These are phyloP conservation scores for Sugiyamaella chiloensis DNA, from an alignment of 805 yeast genomes.

Conservation along the genomic window DNA sequence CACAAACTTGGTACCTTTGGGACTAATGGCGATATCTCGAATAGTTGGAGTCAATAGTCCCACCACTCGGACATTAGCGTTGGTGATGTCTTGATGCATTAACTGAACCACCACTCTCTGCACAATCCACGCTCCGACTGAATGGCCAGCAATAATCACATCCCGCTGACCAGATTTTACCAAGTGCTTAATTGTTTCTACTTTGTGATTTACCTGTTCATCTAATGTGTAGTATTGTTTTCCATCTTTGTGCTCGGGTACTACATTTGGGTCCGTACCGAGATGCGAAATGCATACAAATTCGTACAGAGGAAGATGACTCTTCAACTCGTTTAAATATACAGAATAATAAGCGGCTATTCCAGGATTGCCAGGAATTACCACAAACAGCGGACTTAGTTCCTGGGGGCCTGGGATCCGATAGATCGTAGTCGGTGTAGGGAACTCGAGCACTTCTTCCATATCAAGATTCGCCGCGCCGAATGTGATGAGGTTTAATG, in stretches of 20 bases:
- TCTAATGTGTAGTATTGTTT: conserved; percentile 34
- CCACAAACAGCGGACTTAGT: conserved; percentile 43
- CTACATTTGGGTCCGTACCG: conserved; percentile 43
- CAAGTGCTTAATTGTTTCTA: conserved; percentile 44
- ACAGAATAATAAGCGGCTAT: conserved; percentile 60
- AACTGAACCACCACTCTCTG: conserved; percentile 47
- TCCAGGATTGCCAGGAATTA: conserved; percentile 81
- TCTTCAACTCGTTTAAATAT: conserved; percentile 46
- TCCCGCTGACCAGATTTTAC: conserved; percentile 29
- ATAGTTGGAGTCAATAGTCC: conserved; percentile 73
- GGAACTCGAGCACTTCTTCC: not conserved
- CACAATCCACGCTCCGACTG: conserved; percentile 64
- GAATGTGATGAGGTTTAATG: not conserved
- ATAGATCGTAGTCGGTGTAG: conserved; percentile 9
- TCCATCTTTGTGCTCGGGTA: conserved; percentile 6
- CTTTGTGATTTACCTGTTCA: conserved; percentile 59
- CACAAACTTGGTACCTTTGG: conserved; percentile 38
- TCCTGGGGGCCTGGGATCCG: not conserved
- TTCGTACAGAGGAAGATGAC: conserved; percentile 45
- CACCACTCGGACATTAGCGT: conserved; percentile 40
- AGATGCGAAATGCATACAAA: conserved; percentile 62
- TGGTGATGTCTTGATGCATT: conserved; percentile 21
- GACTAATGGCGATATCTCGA: conserved; percentile 51
- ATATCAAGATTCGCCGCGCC: not conserved
- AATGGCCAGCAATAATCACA: conserved; percentile 59